phyloP scores from a whole-genome alignment of 78 protist species.

The Protostelium mycophagum region DNA sequence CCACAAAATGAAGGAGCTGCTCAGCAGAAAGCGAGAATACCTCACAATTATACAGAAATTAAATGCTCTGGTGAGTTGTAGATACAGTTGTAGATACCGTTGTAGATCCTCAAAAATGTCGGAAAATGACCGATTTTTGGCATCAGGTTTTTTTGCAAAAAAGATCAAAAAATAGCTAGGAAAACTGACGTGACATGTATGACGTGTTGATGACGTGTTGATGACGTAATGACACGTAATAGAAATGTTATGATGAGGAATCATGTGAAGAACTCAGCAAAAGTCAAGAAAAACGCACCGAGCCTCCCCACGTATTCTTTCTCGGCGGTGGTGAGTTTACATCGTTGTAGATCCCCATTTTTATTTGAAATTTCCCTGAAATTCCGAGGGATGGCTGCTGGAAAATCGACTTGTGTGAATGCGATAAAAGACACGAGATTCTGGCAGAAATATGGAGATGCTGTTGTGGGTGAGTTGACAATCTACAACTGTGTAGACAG shows the following conservation, averaged over 20 bases:
- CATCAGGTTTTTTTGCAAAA: no score
- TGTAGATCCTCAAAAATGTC: no score
- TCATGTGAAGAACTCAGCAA: background rate
- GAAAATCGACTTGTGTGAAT: background rate
- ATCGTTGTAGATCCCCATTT: background rate
- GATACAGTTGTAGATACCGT: background rate
- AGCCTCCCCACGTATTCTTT: background rate
- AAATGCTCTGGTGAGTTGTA: background rate
- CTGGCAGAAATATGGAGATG: background rate
- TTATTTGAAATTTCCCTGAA: no score
- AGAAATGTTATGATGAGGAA: background rate
- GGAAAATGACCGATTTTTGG: no score
- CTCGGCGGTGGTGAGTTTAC: background rate
- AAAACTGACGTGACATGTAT: no score
- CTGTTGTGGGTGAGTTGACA: background rate
- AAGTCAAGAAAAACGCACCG: background rate
- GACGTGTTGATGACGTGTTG: no score
- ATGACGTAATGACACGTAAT: no score
- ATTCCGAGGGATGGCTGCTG: background rate
- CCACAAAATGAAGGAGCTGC: background rate
- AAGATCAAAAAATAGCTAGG: no score
- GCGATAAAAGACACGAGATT: background rate
- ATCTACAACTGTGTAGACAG: background rate
- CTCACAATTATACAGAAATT: background rate
- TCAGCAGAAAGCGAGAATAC: background rate